Evolutionary conservation across 1,139 yeast genomes (phyloP), one percentile per base, ranked within the genome.

Genomic region (Debaryomyces psychrophilus): DNA sequence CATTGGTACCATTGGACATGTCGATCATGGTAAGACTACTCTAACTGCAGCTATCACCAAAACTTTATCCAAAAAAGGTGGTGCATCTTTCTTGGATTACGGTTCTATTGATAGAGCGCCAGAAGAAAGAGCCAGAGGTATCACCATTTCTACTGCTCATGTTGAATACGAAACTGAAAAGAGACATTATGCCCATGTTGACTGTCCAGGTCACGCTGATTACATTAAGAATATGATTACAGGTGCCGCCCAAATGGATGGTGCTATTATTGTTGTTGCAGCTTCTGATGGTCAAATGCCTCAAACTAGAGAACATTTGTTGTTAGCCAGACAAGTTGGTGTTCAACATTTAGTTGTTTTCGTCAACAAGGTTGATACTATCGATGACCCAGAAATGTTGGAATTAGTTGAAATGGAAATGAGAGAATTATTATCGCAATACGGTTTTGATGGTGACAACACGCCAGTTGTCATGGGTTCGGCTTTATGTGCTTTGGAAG

Each of bases 221-320:
- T 93, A 92, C 74, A 93, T 93, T 73, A 93, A 93, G 80, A 92
- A 92, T 73, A 93, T 93, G 98, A 93, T 93, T 73, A 90, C 97
- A 58, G 98, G 98, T 85, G 98, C 98, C 62, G 97, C 98, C 61
- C 97, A 93, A 73, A 92, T 92, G 98, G 99, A 93, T 71, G 98
- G 98, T 80, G 99, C 98, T 59, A 92, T 93, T 63, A 92, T 93
- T 77, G 99, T 93, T 56, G 99, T 93, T 71, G 98, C 98, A 65
- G 99, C 99, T 55, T 81, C 96, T 50, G 99, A 93, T 67, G 99
- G 99, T 66, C 97, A 92, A 77, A 93, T 93, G 99, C 98, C 97
- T 67, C 99, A 93, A 80, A 95, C 99, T 60, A 88, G 97, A 79
- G 99, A 93, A 78, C 99, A 93, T 76, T 81, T 93, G 79, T 79